phyloP scores from a whole-genome alignment of 495 filamentous ascomycete species.

The Rostrohypoxylon terebratum region DNA sequence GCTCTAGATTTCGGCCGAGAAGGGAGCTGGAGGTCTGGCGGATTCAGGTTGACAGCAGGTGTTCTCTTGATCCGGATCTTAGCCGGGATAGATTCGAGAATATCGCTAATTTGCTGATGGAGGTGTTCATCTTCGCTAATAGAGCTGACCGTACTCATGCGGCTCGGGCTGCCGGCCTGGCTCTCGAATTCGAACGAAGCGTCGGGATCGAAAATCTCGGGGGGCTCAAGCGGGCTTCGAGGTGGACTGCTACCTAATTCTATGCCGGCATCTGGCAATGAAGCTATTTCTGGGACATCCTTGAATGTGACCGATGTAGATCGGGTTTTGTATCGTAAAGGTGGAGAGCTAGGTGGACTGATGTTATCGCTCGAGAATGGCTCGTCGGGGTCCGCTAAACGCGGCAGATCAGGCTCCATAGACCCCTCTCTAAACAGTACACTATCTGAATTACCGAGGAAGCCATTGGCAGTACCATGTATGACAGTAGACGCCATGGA shows the following conservation, averaged over 20 bases:
- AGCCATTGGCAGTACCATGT: conserved; percentile 46
- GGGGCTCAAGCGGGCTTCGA: conserved; percentile 37
- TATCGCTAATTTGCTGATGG: conserved; percentile 85
- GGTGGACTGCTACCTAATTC: conserved; percentile 42
- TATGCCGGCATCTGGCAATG: conserved; percentile 48
- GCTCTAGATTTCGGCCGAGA: conserved; percentile 51
- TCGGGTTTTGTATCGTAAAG: conserved; percentile 53
- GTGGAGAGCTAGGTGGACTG: conserved; percentile 59
- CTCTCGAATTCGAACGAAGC: conserved; percentile 53
- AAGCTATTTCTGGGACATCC: conserved; percentile 54
- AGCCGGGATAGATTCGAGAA: conserved; percentile 82
- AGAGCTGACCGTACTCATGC: conserved; percentile 46
- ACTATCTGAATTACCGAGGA: conserved; percentile 46
- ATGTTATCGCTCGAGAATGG: conserved; percentile 53
- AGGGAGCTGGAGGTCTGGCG: conserved; percentile 60
- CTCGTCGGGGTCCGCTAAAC: conserved; percentile 47
- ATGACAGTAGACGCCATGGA: conserved; percentile 58
- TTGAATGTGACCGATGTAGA: conserved; percentile 59
- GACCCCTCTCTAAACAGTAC: conserved; percentile 42
- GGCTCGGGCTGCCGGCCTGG: conserved; percentile 48
- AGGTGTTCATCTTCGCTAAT: conserved; percentile 70
- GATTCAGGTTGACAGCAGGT: conserved; percentile 60
- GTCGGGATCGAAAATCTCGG: conserved; percentile 48
- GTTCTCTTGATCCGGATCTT: conserved; percentile 78
- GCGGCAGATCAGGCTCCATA: conserved; percentile 53